Conservation (phyloP, 164 flowering plant species). For the Umbilicus rupestris region DNA sequence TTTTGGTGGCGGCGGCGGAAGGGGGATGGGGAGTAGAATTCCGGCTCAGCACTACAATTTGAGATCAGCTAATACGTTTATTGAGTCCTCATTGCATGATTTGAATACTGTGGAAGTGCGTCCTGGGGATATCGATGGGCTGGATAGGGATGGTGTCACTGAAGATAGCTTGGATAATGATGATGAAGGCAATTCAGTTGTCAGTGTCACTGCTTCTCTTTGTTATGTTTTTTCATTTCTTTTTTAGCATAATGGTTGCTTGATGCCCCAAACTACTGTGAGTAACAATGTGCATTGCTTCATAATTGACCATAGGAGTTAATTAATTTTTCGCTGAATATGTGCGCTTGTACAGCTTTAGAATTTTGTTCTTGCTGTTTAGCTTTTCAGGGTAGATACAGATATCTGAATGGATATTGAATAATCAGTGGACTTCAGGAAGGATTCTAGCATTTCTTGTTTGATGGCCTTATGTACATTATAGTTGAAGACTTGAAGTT, state of each 20-base stretch:
- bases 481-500: background rate
- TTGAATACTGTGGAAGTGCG: conserved; percentile 53
- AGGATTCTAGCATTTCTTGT: background rate
- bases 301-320: background rate
- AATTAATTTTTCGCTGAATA: background rate
- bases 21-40: conserved; percentile 44
- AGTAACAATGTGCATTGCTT: background rate
- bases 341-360: background rate
- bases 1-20: conserved; percentile 9
- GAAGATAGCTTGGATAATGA: conserved; percentile 46
- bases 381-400: no score
- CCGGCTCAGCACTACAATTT: conserved; percentile 51
- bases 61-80: conserved; percentile 48
- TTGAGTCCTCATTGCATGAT: conserved; percentile 62
- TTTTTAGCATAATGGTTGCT: background rate
- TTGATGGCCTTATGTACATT: background rate
- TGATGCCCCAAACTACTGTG: background rate
- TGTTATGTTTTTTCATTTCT: background rate
- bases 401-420: background rate
- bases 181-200: conserved; percentile 46
- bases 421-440: background rate
- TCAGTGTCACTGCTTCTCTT: conserved; percentile 16
- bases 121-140: conserved; percentile 31
- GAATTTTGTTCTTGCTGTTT: background rate
- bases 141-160: conserved; percentile 39